Conservation (phyloP, 176 grass and related monocot species). For the Ensete ventricosum region DNA sequence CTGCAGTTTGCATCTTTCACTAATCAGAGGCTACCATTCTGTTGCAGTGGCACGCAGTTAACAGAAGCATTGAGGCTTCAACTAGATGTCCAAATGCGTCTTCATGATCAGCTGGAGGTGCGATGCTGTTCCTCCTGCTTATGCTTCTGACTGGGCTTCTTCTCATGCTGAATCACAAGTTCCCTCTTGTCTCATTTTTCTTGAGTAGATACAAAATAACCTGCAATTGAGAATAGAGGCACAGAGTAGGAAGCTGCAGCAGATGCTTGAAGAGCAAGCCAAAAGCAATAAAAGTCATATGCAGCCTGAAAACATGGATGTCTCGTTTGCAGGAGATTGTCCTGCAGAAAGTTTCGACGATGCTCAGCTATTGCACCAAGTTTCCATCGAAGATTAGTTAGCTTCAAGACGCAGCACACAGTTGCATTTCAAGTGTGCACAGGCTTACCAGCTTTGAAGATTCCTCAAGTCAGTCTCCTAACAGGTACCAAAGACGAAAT, state of each 20-base stretch:
- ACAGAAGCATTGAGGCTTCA: slow-evolving; percentile 73
- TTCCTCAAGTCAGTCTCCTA: background rate
- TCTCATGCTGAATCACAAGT: background rate
- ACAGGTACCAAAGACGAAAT: background rate
- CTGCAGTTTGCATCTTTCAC: background rate
- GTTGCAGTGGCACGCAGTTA: slow-evolving; percentile 55
- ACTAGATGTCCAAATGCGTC: slow-evolving; percentile 75
- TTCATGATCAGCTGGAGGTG: slow-evolving; percentile 93
- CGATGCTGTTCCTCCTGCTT: background rate
- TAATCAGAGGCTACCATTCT: slow-evolving; percentile 5
- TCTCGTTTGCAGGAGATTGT: background rate
- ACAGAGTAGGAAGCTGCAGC: slow-evolving; percentile 62
- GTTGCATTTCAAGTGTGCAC: background rate
- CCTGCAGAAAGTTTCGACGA: background rate
- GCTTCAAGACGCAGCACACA: background rate
- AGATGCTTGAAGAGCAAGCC: slow-evolving; percentile 78
- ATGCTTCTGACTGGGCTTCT: no score
- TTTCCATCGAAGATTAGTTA: background rate
- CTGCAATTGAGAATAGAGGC: slow-evolving; percentile 77
- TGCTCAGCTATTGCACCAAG: background rate
- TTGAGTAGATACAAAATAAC: slow-evolving; percentile 45
- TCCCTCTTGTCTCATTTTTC: background rate
- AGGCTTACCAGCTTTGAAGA: background rate
- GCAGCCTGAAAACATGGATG: slow-evolving; percentile 16
- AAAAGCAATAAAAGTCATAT: slow-evolving; percentile 36